These are phyloP conservation scores for Zygosaccharomyces pseudobailii DNA, from an alignment of 1,139 yeast species.

Conservation along the genomic window DNA sequence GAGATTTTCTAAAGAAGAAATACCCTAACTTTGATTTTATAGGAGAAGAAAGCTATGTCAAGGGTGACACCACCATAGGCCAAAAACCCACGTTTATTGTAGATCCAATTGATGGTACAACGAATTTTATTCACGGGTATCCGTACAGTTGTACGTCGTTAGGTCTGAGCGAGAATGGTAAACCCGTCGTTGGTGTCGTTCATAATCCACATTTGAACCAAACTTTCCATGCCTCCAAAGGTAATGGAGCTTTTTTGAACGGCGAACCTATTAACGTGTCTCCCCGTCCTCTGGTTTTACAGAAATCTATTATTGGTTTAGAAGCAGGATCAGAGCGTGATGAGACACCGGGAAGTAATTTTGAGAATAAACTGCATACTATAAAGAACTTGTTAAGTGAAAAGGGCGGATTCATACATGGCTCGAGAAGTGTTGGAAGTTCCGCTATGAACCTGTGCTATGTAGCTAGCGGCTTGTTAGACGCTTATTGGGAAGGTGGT, in stretches of 20 bases:
- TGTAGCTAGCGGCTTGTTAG: constrained; percentile 51
- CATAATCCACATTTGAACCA: constrained; percentile 51
- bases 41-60: constrained; percentile 54
- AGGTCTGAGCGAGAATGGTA: constrained; percentile 45
- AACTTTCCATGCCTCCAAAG: constrained; percentile 48
- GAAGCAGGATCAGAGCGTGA: constrained; percentile 55
- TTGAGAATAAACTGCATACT: constrained; percentile 44
- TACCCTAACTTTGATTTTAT: constrained; percentile 49
- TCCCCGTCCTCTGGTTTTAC: constrained; percentile 39
- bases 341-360: constrained; percentile 43
- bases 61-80: constrained; percentile 42
- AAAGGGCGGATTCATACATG: constrained; percentile 49
- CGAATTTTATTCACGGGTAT: constrained; percentile 54
- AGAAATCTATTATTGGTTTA: constrained; percentile 47
- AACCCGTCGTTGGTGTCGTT: constrained; percentile 56
- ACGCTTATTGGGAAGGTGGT: constrained; percentile 62
- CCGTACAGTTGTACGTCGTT: constrained; percentile 56
- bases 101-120: constrained; percentile 60
- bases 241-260: constrained; percentile 50
- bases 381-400: constrained; percentile 43
- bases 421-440: constrained; percentile 53
- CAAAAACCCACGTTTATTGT: constrained; percentile 56
- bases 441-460: constrained; percentile 55
- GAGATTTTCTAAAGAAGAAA: constrained; percentile 32
- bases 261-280: constrained; percentile 28